These are phyloP conservation scores for Penicillium subrubescens DNA, from an alignment of 495 filamentous ascomycete species.

Conservation along the genomic window DNA sequence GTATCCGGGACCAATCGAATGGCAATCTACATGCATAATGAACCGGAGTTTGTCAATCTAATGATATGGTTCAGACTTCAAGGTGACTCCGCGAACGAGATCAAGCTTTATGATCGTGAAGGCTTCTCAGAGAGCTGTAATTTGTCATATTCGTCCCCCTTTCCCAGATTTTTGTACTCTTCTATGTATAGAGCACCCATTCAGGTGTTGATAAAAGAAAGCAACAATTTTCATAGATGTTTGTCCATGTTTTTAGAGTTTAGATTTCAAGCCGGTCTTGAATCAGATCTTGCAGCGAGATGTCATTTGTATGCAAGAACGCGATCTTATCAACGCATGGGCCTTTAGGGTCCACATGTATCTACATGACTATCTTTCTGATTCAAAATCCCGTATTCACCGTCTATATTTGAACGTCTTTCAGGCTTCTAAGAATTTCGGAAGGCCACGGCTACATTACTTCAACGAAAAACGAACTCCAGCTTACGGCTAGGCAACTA, in stretches of 20 bases:
- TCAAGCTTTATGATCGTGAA: neutral
- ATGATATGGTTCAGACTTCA: neutral
- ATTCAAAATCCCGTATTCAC: too few relatives aligned
- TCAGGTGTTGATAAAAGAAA: neutral
- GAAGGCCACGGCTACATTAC: neutral
- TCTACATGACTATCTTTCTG: too few relatives aligned
- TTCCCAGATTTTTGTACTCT: neutral
- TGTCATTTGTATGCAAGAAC: too few relatives aligned
- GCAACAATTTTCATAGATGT: too few relatives aligned
- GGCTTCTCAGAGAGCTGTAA: neutral
- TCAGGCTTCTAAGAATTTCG: too few relatives aligned
- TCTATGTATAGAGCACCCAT: neutral
- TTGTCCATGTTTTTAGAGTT: too few relatives aligned
- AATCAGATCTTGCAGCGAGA: too few relatives aligned
- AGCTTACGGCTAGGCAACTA: neutral
- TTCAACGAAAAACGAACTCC: too few relatives aligned
- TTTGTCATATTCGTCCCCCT: too few relatives aligned
- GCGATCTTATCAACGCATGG: neutral
- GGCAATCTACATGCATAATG: neutral
- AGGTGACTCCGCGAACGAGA: neutral
- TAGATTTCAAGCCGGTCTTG: too few relatives aligned
- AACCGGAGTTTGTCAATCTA: too few relatives aligned
- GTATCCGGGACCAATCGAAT: neutral
- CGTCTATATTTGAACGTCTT: too few relatives aligned
- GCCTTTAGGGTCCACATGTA: neutral